These are phyloP conservation scores for Solanum okadae DNA, from an alignment of 257 asterid species.

Conservation along the genomic window DNA sequence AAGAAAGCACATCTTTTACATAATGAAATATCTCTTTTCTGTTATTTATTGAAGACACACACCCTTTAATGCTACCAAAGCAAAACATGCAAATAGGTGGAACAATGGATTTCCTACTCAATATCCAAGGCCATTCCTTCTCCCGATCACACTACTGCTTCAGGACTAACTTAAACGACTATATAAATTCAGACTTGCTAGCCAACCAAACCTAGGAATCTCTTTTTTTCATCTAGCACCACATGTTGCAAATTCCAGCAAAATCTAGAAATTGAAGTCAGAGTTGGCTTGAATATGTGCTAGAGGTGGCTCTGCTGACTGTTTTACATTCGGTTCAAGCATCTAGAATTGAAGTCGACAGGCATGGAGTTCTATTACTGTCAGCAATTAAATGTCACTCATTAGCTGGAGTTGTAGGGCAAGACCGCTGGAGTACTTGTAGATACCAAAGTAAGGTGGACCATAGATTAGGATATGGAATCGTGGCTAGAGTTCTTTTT, in stretches of 20 bases:
- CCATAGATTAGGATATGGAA: not conserved
- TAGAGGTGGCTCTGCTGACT: not conserved
- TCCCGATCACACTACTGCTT: not conserved
- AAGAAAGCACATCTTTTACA: not conserved
- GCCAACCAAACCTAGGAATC: not conserved
- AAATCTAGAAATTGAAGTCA: not conserved
- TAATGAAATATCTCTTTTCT: not conserved
- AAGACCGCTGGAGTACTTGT: not conserved
- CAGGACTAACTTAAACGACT: not conserved
- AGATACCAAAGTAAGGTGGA: not conserved
- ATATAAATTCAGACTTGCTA: not conserved
- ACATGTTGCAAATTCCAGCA: not conserved
- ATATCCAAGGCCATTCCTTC: not conserved
- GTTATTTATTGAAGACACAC: not conserved
- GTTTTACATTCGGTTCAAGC: not conserved
- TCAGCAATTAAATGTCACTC: not conserved
- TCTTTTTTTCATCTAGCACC: not conserved
- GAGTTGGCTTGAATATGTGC: not conserved
- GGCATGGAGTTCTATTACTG: not conserved
- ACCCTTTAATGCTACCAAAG: not conserved
- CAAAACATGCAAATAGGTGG: not conserved
- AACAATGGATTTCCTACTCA: not conserved
- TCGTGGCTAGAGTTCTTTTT: not conserved
- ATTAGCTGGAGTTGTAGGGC: not conserved
- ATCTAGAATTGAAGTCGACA: not conserved